A percentile compares a stretch with the other conserved stretches of the same genome.
These are phyloP conservation scores for Sporothrix pseudoabietina DNA, from an alignment of 2,329 filamentous ascomycete species.

Conservation along the genomic window DNA sequence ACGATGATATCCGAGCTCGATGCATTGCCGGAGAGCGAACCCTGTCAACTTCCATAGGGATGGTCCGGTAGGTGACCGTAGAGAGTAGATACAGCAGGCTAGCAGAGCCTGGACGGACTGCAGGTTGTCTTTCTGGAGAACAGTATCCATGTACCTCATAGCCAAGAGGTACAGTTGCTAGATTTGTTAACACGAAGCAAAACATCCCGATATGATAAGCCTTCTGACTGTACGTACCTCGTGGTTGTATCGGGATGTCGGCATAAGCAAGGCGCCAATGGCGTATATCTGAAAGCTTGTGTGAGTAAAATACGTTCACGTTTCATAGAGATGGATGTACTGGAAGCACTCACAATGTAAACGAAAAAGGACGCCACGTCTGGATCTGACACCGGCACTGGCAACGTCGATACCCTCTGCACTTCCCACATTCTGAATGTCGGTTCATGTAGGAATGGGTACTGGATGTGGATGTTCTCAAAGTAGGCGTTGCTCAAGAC, in stretches of 20 bases:
- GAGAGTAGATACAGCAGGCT: neutral
- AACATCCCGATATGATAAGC: neutral
- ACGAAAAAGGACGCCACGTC: conserved; percentile 12
- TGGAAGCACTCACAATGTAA: neutral
- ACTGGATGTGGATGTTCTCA: conserved; percentile 42
- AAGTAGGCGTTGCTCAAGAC: conserved; percentile 40
- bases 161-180: neutral
- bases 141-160: neutral
- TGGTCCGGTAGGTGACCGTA: neutral
- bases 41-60: neutral
- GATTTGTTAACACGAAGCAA: neutral
- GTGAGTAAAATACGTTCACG: neutral
- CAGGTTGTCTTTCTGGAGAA: neutral
- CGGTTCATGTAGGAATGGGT: conserved; percentile 41
- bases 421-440: conserved; percentile 33
- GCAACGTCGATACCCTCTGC: neutral
- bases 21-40: neutral
- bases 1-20: conserved; percentile 2
- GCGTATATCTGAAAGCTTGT: neutral
- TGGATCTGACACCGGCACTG: neutral
- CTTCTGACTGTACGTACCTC: neutral
- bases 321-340: too few species aligned
- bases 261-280: conserved; percentile 17
- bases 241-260: neutral
- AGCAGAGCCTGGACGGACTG: neutral